Conservation (phyloP, 805 yeast genomes). For the Wickerhamiella cacticola region DNA sequence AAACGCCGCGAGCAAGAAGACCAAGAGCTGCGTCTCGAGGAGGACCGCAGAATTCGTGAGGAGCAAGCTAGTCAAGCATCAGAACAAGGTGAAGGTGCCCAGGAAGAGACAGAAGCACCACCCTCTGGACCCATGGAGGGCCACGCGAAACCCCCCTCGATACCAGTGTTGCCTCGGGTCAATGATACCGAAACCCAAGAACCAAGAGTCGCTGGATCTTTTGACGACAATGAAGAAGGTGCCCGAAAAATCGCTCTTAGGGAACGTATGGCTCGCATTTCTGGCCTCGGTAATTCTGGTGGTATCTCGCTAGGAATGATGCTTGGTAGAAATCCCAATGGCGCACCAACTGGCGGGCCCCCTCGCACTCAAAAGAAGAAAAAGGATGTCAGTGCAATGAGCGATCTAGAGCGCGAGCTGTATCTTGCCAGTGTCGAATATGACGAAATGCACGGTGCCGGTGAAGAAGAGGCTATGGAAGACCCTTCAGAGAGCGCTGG, state of each 20-base stretch:
- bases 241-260: conserved; percentile 62
- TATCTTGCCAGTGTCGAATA: conserved; percentile 14
- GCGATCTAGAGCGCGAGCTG: conserved; percentile 16
- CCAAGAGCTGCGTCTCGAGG: conserved; percentile 17
- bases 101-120: not conserved
- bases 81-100: not conserved
- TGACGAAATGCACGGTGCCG: conserved; percentile 12
- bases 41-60: conserved; percentile 27
- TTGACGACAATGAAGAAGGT: conserved; percentile 36
- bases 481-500: not conserved
- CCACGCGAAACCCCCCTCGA: conserved; percentile 1
- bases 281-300: conserved; percentile 80
- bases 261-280: conserved; percentile 90
- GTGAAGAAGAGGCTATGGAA: conserved; percentile 4
- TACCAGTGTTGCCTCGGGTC: not conserved
- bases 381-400: conserved; percentile 18
- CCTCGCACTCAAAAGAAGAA: conserved; percentile 11
- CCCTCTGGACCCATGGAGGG: not conserved
- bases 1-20: conserved; percentile 50
- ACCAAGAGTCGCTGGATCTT: not conserved
- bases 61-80: conserved; percentile 23
- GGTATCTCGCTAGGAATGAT: conserved; percentile 41
- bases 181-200: not conserved
- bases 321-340: conserved; percentile 14
- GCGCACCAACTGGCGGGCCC: conserved; percentile 15